These are phyloP conservation scores for Saccharomyces hybrid DNA, from an alignment of 1,139 yeast genomes.

Conservation along the genomic window DNA sequence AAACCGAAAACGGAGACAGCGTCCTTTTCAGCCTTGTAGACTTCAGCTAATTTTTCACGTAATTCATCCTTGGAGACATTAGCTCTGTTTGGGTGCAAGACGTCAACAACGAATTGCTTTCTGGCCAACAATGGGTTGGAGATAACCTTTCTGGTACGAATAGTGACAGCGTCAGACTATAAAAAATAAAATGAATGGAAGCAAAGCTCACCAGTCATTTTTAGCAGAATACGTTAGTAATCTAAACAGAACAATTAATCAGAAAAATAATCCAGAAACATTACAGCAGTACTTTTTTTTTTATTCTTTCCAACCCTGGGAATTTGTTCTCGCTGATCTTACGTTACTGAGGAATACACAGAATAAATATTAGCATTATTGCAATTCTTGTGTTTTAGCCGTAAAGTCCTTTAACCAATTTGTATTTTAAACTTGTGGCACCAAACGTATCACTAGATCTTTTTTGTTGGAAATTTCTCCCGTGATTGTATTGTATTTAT, in stretches of 20 bases:
- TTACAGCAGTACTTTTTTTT: not conserved
- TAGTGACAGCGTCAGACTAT: constrained; percentile 88
- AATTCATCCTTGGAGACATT: constrained; percentile 98
- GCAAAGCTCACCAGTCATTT: not conserved
- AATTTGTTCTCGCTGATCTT: not conserved
- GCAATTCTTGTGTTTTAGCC: not conserved
- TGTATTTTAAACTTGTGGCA: not conserved
- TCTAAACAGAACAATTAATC: not conserved
- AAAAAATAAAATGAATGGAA: constrained; percentile 20
- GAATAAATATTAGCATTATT: not conserved
- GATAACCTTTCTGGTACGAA: constrained; percentile 99
- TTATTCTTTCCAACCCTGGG: not conserved
- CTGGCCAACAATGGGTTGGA: constrained; percentile 99
- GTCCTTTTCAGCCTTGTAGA: constrained; percentile 97
- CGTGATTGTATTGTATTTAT: not conserved
- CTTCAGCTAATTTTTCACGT: constrained; percentile 92
- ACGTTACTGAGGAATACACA: not conserved
- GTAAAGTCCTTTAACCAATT: not conserved
- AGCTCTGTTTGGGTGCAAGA: constrained; percentile 98
- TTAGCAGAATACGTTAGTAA: not conserved
- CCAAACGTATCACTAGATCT: not conserved
- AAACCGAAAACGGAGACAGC: constrained; percentile 97
- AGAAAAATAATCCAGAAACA: not conserved
- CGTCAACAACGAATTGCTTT: constrained; percentile 99
- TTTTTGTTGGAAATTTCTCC: not conserved